Conservation (phyloP, 164 flowering plant species). For the Saururus chinensis region DNA sequence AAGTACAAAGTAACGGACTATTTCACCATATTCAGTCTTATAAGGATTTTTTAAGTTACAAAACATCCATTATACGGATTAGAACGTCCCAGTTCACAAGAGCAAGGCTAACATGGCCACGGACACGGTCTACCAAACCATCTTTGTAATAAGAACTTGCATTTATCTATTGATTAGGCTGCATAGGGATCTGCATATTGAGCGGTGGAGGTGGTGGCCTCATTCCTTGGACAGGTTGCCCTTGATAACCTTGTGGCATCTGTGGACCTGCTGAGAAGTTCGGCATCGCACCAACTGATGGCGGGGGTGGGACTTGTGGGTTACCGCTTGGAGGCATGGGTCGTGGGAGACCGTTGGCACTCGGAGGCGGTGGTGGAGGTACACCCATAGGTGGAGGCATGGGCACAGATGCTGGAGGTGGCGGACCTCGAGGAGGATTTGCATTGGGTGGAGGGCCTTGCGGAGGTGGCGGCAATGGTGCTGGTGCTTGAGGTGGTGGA, state of each 20-base stretch:
- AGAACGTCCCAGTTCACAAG: too few species aligned
- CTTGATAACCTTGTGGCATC: slow-evolving; percentile 65
- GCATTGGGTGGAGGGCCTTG: slow-evolving; percentile 38
- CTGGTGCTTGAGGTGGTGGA: slow-evolving; percentile 61
- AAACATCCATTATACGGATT: too few species aligned
- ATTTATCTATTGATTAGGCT: background rate
- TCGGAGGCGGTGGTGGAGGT: slow-evolving; percentile 66
- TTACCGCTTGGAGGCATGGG: slow-evolving; percentile 93
- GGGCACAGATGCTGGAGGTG: slow-evolving; percentile 32
- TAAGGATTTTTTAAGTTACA: too few species aligned
- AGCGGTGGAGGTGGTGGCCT: slow-evolving; percentile 51
- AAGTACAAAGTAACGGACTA: too few species aligned
- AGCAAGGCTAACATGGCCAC: too few species aligned
- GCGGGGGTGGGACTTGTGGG: slow-evolving; percentile 73
- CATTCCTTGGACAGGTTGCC: slow-evolving; percentile 32
- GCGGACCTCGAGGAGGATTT: slow-evolving; percentile 53
- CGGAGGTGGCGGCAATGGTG: slow-evolving; percentile 46
- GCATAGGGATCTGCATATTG: slow-evolving; percentile 31
- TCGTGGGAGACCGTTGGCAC: slow-evolving; percentile 60
- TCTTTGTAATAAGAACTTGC: too few species aligned
- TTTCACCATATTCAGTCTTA: too few species aligned
- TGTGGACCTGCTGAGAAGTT: slow-evolving; percentile 54
- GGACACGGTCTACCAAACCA: too few species aligned
- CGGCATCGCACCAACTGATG: slow-evolving; percentile 66
- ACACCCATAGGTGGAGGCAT: slow-evolving; percentile 2